Evolutionary conservation across 2,329 filamentous ascomycete species (phyloP).

Genomic region (Fusarium sarcochroum): DNA sequence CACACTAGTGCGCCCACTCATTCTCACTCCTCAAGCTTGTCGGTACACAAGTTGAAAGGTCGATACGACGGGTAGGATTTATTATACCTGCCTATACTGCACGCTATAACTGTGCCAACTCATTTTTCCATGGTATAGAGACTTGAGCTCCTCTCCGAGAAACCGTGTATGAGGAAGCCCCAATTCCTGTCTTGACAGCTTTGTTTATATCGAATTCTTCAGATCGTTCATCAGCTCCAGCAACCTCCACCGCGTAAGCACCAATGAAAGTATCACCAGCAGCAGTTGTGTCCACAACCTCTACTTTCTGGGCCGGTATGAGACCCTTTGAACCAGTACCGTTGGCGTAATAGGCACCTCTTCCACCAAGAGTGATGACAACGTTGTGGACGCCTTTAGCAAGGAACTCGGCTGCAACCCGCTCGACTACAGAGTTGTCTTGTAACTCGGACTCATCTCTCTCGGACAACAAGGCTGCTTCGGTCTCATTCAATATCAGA

Average conservation of each 20-base stretch:
- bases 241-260: slow-evolving; percentile 72
- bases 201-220: slow-evolving; percentile 16
- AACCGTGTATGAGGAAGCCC: slow-evolving; percentile 21
- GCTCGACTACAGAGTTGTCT: slow-evolving; percentile 57
- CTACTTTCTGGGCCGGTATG: slow-evolving; percentile 76
- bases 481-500: slow-evolving; percentile 90
- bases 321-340: slow-evolving; percentile 59
- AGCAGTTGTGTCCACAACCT: slow-evolving; percentile 91
- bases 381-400: slow-evolving; percentile 79
- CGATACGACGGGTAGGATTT: too few relatives aligned
- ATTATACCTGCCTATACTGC: too few relatives aligned
- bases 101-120: background rate
- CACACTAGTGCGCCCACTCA: slow-evolving; percentile 17
- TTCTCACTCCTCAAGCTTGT: background rate
- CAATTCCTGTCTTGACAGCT: slow-evolving; percentile 10
- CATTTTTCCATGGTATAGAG: slow-evolving; percentile 25
- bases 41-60: too few relatives aligned
- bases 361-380: slow-evolving; percentile 85
- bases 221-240: background rate
- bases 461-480: slow-evolving; percentile 80
- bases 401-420: slow-evolving; percentile 73
- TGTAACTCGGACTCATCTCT: slow-evolving; percentile 65
- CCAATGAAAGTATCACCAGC: slow-evolving; percentile 96
- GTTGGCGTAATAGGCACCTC: slow-evolving; percentile 78
- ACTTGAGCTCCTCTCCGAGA: slow-evolving; percentile 21